Percentiles rank a stretch among this genome's conserved stretches.
These are phyloP conservation scores for Suillus weaverae DNA, from an alignment of 768 basidiomycete species.

Conservation along the genomic window DNA sequence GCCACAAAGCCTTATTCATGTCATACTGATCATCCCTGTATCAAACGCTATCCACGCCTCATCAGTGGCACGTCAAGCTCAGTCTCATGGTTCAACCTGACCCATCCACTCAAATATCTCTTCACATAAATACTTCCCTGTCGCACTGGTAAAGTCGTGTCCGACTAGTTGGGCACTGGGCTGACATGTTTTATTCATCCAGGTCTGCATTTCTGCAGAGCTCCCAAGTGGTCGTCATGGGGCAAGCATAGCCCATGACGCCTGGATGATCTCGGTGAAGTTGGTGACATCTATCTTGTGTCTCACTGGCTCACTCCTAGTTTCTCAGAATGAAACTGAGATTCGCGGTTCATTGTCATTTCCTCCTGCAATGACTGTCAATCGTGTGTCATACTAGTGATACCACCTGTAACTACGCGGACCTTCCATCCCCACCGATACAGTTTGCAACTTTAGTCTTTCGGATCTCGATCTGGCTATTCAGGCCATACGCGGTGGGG, in stretches of 20 bases:
- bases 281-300: not conserved
- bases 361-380: slow-evolving; percentile 37
- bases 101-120: not conserved
- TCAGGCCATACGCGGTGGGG: slow-evolving; percentile 42
- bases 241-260: slow-evolving; percentile 19
- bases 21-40: not conserved
- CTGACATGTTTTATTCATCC: not conserved
- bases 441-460: slow-evolving; percentile 50
- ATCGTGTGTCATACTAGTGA: slow-evolving; percentile 35
- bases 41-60: not conserved
- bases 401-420: slow-evolving; percentile 40
- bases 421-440: slow-evolving; percentile 51
- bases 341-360: slow-evolving; percentile 35
- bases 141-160: not conserved
- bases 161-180: not conserved
- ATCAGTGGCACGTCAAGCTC: not conserved
- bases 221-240: slow-evolving; percentile 6
- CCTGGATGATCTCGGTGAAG: slow-evolving; percentile 28
- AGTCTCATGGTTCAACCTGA: not conserved
- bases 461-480: slow-evolving; percentile 50
- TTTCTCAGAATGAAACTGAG: slow-evolving; percentile 32
- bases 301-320: slow-evolving; percentile 2
- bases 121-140: not conserved
- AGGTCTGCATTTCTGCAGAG: slow-evolving; percentile 17
- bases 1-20: not conserved